phyloP scores from a whole-genome alignment of 805 yeast genomes.

The Sungouiella blattae region DNA sequence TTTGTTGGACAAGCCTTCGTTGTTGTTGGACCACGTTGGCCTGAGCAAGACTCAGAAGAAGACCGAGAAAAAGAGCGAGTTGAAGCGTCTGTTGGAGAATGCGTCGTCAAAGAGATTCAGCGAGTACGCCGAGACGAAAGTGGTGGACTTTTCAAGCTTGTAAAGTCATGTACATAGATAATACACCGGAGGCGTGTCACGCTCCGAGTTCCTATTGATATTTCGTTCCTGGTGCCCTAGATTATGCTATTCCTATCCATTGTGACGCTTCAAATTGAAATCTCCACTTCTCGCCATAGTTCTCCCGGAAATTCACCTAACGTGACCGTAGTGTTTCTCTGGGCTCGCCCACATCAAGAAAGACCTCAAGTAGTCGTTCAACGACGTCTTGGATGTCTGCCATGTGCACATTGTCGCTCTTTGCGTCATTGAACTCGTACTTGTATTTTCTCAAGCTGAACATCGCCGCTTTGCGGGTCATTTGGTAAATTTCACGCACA shows the following conservation, averaged over 20 bases:
- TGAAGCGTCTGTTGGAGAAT: constrained; percentile 34
- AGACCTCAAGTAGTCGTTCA: constrained; percentile 35
- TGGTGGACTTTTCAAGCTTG: no score
- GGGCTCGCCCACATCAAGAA: constrained; percentile 28
- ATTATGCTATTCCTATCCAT: no score
- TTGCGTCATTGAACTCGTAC: constrained; percentile 21
- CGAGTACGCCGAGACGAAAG: constrained; percentile 13
- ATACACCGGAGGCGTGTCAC: no score
- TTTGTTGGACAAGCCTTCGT: constrained; percentile 41
- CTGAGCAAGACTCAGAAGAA: constrained; percentile 16
- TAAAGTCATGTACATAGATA: no score
- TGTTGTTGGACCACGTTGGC: constrained; percentile 37
- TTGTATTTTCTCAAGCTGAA: constrained; percentile 38
- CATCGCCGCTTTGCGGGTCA: constrained; percentile 36
- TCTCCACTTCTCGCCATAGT: no score
- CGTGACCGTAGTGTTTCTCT: background rate
- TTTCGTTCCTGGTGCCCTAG: no score
- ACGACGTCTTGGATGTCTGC: constrained; percentile 37
- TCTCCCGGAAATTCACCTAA: background rate
- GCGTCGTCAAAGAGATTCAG: constrained; percentile 21
- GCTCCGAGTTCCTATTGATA: no score
- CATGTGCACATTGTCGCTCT: constrained; percentile 17
- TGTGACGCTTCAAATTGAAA: no score
- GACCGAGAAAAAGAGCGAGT: constrained; percentile 29
- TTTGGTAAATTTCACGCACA: constrained; percentile 38